phyloP scores from a whole-genome alignment of 176 grass and related monocot species.

The Coix lacrymajobi region DNA sequence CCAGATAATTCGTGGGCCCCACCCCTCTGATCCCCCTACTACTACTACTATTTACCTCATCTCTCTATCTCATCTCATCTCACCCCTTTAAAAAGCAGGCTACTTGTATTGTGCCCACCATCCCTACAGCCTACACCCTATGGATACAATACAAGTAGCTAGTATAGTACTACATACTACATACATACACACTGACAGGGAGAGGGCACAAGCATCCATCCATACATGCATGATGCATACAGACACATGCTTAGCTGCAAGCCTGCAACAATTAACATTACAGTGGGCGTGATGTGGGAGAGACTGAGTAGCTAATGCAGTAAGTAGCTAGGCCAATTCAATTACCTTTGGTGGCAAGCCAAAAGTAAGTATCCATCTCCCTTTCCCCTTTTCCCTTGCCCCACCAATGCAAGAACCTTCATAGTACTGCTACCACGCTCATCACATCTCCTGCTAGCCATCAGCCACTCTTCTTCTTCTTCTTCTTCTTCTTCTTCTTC shows the following conservation, averaged over 20 bases:
- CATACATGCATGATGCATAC: background rate
- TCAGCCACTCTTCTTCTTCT: background rate
- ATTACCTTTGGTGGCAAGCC: conserved; percentile 40
- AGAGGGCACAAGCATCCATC: background rate
- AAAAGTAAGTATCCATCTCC: conserved; percentile 39
- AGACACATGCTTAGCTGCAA: background rate
- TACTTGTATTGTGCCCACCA: conserved; percentile 42
- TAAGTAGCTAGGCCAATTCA: background rate
- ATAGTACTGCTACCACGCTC: conserved; percentile 13
- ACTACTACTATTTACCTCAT: background rate
- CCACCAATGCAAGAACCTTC: conserved; percentile 43
- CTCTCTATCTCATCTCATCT: background rate
- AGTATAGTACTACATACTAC: background rate
- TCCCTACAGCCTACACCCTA: background rate
- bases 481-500: background rate
- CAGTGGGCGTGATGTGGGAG: background rate
- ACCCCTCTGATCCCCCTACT: background rate
- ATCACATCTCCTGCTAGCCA: background rate
- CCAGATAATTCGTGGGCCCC: conserved; percentile 43
- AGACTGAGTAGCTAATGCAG: background rate
- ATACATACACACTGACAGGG: background rate
- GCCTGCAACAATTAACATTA: background rate
- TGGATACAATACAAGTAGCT: background rate
- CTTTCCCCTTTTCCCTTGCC: background rate
- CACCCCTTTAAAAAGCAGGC: conserved; percentile 41